Percentiles rank a stretch among this genome's conserved stretches.
These are phyloP conservation scores for Penicillium waksmanii DNA, from an alignment of 495 filamentous ascomycete genomes.

Conservation along the genomic window DNA sequence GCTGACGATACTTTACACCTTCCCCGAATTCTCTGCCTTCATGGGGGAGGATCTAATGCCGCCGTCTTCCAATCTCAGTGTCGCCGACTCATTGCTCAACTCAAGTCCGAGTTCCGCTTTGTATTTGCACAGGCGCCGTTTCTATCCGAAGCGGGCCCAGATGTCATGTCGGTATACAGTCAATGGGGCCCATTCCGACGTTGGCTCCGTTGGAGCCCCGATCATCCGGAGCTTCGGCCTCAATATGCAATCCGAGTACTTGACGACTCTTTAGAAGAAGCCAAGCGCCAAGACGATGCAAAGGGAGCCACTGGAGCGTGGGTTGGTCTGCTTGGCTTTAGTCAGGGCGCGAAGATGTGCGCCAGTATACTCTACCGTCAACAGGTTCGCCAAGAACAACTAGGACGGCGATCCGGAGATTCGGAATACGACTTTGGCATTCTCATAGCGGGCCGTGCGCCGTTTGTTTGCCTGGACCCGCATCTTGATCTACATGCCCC, in stretches of 20 bases:
- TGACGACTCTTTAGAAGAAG: slow-evolving; percentile 13
- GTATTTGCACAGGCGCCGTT: slow-evolving; percentile 63
- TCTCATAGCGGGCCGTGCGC: slow-evolving; percentile 59
- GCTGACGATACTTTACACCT: slow-evolving; percentile 29
- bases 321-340: slow-evolving; percentile 60
- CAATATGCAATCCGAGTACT: slow-evolving; percentile 8
- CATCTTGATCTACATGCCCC: not conserved
- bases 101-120: slow-evolving; percentile 57
- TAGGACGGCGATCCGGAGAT: not conserved
- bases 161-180: slow-evolving; percentile 57
- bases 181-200: slow-evolving; percentile 58
- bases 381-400: slow-evolving; percentile 15
- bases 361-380: slow-evolving; percentile 44
- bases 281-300: slow-evolving; percentile 40
- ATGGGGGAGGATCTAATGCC: slow-evolving; percentile 67
- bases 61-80: slow-evolving; percentile 63
- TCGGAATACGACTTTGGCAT: slow-evolving; percentile 35
- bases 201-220: slow-evolving; percentile 53
- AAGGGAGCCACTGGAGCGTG: slow-evolving; percentile 54
- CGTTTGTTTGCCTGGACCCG: slow-evolving; percentile 52
- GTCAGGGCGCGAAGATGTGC: slow-evolving; percentile 64
- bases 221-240: slow-evolving; percentile 26
- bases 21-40: slow-evolving; percentile 69
- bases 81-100: slow-evolving; percentile 49
- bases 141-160: slow-evolving; percentile 49